Evolutionary conservation across 2,329 filamentous ascomycete genomes (phyloP).

Genomic region (Leptosphaerulina australis): DNA sequence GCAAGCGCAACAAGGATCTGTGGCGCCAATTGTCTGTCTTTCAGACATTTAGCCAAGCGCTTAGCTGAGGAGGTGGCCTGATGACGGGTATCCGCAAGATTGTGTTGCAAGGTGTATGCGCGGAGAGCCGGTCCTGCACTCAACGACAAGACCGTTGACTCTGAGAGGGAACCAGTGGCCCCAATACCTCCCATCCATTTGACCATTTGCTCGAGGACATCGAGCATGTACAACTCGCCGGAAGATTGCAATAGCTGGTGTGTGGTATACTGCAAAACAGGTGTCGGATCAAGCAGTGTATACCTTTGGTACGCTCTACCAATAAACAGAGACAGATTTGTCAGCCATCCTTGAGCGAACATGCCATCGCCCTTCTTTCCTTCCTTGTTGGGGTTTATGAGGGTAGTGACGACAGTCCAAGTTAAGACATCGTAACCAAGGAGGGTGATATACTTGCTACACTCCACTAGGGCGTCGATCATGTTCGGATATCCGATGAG

Average conservation of each 20-base stretch:
- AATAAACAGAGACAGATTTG: constrained; percentile 87
- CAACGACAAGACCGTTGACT: constrained; percentile 85
- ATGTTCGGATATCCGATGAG: constrained; percentile 95
- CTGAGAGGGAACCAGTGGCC: constrained; percentile 84
- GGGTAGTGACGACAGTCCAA: constrained; percentile 83
- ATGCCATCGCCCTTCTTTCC: constrained; percentile 69
- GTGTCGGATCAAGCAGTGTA: constrained; percentile 78
- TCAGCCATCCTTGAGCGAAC: constrained; percentile 89
- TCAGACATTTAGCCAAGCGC: constrained; percentile 78
- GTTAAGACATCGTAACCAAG: constrained; percentile 91
- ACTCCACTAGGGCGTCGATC: constrained; percentile 93
- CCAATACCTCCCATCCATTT: constrained; percentile 93
- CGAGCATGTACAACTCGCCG: constrained; percentile 90
- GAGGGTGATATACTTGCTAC: constrained; percentile 89
- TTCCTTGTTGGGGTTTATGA: constrained; percentile 63
- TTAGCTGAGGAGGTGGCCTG: constrained; percentile 75
- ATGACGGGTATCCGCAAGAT: constrained; percentile 81
- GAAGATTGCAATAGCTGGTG: constrained; percentile 71
- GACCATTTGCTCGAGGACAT: constrained; percentile 89
- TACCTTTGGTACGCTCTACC: constrained; percentile 90
- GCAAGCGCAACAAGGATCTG: constrained; percentile 88
- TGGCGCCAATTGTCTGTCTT: constrained; percentile 77
- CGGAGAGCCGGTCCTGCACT: constrained; percentile 82
- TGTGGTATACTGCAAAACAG: constrained; percentile 87
- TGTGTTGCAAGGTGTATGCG: constrained; percentile 75